Evolutionary conservation across 2,329 filamentous ascomycete genomes (phyloP).

Genomic region (Epichloe coenophiala): DNA sequence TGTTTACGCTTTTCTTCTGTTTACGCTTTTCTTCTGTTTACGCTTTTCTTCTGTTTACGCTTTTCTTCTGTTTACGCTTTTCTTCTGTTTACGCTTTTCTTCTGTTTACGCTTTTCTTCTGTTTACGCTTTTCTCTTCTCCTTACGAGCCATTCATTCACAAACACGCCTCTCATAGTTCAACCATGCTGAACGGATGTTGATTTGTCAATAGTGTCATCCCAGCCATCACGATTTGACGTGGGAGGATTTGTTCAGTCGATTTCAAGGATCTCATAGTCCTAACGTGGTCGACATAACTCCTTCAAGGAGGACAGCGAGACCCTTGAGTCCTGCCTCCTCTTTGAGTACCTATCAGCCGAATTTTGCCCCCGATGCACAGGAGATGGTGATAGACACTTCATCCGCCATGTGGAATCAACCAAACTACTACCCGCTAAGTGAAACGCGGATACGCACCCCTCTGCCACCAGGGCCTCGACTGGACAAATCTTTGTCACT

Average conservation of each 20-base stretch:
- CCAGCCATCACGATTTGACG: conserved; percentile 45
- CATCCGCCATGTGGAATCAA: conserved; percentile 17
- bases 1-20: too few relatives aligned
- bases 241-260: conserved; percentile 46
- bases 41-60: too few relatives aligned
- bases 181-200: neutral
- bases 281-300: conserved; percentile 35
- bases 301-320: conserved; percentile 26
- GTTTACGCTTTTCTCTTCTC: too few relatives aligned
- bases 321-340: conserved; percentile 35
- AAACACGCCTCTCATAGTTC: conserved; percentile 2
- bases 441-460: conserved; percentile 40
- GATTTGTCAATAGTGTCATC: conserved; percentile 34
- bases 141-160: too few relatives aligned
- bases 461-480: conserved; percentile 42
- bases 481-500: conserved; percentile 36
- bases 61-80: too few relatives aligned
- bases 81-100: too few relatives aligned
- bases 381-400: conserved; percentile 42
- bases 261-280: conserved; percentile 38
- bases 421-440: conserved; percentile 26
- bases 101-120: too few relatives aligned
- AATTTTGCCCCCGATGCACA: conserved; percentile 32
- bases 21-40: too few relatives aligned
- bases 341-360: conserved; percentile 21